Evolutionary conservation across 2,329 filamentous ascomycete species (phyloP).

Genomic region (Paracoccidioides lutzii): DNA sequence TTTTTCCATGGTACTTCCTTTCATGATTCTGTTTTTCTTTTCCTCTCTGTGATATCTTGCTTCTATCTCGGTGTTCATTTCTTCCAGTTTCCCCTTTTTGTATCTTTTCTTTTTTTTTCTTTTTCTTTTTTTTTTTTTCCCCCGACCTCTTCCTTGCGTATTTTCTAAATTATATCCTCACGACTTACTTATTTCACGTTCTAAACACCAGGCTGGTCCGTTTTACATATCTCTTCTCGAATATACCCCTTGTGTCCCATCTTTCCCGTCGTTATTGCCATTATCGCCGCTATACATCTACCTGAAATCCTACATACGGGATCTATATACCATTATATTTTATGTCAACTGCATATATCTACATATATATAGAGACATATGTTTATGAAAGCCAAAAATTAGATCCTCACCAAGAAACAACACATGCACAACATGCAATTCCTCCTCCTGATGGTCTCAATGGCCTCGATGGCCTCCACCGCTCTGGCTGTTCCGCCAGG

Average conservation of each 20-base stretch:
- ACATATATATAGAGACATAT: constrained; percentile 6
- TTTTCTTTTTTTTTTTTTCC: background rate
- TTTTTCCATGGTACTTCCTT: background rate
- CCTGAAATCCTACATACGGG: too few relatives aligned
- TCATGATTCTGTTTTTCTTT: background rate
- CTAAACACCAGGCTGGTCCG: constrained; percentile 6
- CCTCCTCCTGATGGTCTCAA: constrained; percentile 17
- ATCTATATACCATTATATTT: too few relatives aligned
- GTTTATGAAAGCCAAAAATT: background rate
- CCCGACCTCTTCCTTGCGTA: background rate
- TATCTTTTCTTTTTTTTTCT: background rate
- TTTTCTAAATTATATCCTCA: background rate
- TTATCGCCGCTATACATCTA: background rate
- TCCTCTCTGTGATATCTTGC: background rate
- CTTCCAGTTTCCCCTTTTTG: background rate
- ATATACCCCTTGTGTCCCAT: too few relatives aligned
- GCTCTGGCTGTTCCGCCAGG: constrained; percentile 24
- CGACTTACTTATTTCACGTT: background rate
- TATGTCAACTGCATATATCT: constrained; percentile 2
- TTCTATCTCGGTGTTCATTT: background rate
- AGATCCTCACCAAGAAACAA: background rate
- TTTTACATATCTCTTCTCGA: background rate
- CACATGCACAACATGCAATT: constrained; percentile 12
- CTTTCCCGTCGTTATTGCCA: background rate
- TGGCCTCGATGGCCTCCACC: constrained; percentile 21